Conservation (phyloP, 179 eudicot genomes). For the Amaranthus tricolor region DNA sequence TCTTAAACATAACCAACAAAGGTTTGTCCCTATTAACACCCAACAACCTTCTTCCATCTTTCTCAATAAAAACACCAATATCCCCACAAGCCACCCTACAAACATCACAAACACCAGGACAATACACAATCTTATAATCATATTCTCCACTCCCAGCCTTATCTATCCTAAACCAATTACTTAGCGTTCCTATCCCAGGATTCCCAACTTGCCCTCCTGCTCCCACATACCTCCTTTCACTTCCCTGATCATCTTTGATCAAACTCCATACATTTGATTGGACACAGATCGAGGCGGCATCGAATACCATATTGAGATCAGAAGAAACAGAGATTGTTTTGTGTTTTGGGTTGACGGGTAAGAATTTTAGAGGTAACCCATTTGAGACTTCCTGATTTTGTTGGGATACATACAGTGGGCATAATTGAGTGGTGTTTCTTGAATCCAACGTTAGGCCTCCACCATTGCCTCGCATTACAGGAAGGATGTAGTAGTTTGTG, state of each 20-base stretch:
- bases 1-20: conserved; percentile 38
- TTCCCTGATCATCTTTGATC: neutral
- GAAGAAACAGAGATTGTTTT: conserved; percentile 9
- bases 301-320: conserved; percentile 37
- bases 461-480: conserved; percentile 20
- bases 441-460: conserved; percentile 39
- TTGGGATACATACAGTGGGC: conserved; percentile 35
- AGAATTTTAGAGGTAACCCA: conserved; percentile 32
- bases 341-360: conserved; percentile 25
- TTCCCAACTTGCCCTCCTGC: conserved; percentile 28
- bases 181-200: conserved; percentile 24
- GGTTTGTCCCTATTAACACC: conserved; percentile 24
- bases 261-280: conserved; percentile 32
- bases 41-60: conserved; percentile 30
- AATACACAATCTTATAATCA: conserved; percentile 42
- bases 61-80: conserved; percentile 29
- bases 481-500: conserved; percentile 28
- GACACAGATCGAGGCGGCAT: conserved; percentile 22
- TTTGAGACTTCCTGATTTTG: conserved; percentile 8
- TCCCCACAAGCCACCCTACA: conserved; percentile 41
- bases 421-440: conserved; percentile 18
- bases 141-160: conserved; percentile 23
- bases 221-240: conserved; percentile 22
- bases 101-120: conserved; percentile 37
- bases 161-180: conserved; percentile 43